Conservation (phyloP, 805 yeast genomes). For the Clavispora carvajalis region DNA sequence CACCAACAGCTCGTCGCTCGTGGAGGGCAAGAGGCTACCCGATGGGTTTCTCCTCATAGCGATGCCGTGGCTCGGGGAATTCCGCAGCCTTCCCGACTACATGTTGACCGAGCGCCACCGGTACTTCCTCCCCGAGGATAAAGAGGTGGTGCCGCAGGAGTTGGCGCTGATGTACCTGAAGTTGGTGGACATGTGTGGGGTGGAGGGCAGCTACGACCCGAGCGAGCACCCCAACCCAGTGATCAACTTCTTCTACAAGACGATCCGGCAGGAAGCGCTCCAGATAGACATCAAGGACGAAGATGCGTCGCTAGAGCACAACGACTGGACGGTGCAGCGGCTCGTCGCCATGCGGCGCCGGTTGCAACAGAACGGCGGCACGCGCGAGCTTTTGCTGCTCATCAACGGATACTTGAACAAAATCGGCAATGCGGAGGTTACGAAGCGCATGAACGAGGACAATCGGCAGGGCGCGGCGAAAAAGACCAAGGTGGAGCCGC, state of each 20-base stretch:
- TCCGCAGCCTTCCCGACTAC: slow-evolving; percentile 57
- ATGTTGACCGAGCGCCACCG: slow-evolving; percentile 10
- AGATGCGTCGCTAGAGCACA: slow-evolving; percentile 7
- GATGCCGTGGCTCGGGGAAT: slow-evolving; percentile 72
- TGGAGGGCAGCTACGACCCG: slow-evolving; percentile 49
- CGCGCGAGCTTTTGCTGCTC: slow-evolving; percentile 2
- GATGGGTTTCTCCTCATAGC: slow-evolving; percentile 69
- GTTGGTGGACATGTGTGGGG: slow-evolving; percentile 33
- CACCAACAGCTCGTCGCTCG: slow-evolving; percentile 16
- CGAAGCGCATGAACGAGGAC: slow-evolving; percentile 11
- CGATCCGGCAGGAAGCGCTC: slow-evolving; percentile 59
- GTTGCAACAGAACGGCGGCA: slow-evolving; percentile 1
- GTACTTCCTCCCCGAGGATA: slow-evolving; percentile 7
- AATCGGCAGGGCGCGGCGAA: slow-evolving; percentile 1
- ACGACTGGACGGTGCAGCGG: slow-evolving; percentile 12
- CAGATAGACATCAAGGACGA: slow-evolving; percentile 40
- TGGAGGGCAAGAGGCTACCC: slow-evolving; percentile 31
- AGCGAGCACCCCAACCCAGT: slow-evolving; percentile 58
- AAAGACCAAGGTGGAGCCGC: slow-evolving; percentile 4
- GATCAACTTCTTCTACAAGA: slow-evolving; percentile 59
- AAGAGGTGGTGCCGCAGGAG: slow-evolving; percentile 9
- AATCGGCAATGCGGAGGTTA: slow-evolving; percentile 6
- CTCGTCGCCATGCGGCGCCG: slow-evolving; percentile 5
- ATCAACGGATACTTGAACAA: slow-evolving; percentile 5
- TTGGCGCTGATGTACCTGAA: slow-evolving; percentile 18